phyloP scores from a whole-genome alignment of 495 filamentous ascomycete species.

The Daldinia concentrica region DNA sequence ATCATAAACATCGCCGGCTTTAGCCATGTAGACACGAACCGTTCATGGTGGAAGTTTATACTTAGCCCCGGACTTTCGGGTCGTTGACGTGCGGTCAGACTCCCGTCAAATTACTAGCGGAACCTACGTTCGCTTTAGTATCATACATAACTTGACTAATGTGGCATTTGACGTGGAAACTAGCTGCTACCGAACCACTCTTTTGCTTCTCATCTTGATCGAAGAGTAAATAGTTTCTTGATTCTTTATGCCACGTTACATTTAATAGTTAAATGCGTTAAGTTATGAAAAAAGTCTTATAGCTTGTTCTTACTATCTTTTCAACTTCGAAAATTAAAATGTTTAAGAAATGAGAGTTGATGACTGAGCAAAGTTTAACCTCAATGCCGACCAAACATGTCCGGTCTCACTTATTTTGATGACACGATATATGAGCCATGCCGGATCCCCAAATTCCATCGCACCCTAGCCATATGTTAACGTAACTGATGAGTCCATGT shows the following conservation, averaged over 20 bases:
- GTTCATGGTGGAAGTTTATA: not conserved
- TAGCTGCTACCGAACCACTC: not conserved
- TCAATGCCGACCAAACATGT: not conserved
- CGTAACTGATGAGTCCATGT: not conserved
- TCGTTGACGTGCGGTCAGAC: not conserved
- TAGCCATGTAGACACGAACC: conserved; percentile 7
- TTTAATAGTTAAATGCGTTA: not conserved
- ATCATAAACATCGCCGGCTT: conserved; percentile 2
- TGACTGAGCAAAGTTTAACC: not conserved
- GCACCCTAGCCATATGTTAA: not conserved
- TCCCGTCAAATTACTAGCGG: not conserved
- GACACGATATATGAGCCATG: not conserved
- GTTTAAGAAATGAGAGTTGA: not conserved
- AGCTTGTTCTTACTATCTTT: not conserved
- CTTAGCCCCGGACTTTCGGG: not conserved
- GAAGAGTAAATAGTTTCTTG: not conserved
- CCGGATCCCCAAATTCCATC: not conserved
- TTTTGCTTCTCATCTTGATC: not conserved
- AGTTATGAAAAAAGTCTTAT: not conserved
- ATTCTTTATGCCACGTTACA: not conserved
- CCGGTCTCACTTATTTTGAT: not conserved
- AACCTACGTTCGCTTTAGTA: not conserved
- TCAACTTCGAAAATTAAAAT: not conserved
- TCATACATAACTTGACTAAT: not conserved
- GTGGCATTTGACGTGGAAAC: not conserved